These are phyloP conservation scores for Isabelozyma rhagii DNA, from an alignment of 805 yeast species.

Conservation along the genomic window DNA sequence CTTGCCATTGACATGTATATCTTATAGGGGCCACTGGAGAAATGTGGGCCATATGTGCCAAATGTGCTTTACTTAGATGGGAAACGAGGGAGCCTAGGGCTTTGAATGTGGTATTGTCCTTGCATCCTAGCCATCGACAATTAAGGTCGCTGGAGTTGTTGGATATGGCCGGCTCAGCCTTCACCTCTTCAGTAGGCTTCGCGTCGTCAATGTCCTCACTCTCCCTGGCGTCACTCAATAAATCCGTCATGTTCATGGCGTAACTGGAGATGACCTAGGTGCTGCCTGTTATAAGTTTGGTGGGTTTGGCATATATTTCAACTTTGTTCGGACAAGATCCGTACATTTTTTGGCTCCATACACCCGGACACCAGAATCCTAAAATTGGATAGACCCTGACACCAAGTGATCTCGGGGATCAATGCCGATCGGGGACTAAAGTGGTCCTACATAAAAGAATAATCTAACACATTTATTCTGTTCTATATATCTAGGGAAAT, in stretches of 20 bases:
- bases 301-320: too few species aligned
- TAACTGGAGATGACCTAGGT: not conserved
- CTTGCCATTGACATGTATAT: constrained; percentile 60
- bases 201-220: not conserved
- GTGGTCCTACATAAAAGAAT: not conserved
- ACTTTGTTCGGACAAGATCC: too few species aligned
- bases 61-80: constrained; percentile 30
- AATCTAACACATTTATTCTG: not conserved
- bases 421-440: too few species aligned
- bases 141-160: not conserved
- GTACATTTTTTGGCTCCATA: too few species aligned
- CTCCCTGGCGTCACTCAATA: not conserved
- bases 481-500: not conserved
- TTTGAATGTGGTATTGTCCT: constrained; percentile 8
- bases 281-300: too few species aligned
- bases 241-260: not conserved
- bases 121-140: constrained; percentile 35
- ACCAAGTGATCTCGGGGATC: too few species aligned
- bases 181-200: not conserved
- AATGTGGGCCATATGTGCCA: constrained; percentile 17
- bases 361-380: too few species aligned
- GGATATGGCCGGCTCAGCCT: not conserved
- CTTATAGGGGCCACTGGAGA: constrained; percentile 23
- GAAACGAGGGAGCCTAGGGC: constrained; percentile 25
- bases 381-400: too few species aligned